A percentile compares a stretch with the other conserved stretches of the same genome.
Evolutionary conservation across 345 rosid species (phyloP).

Genomic region (Salix viminalis): DNA sequence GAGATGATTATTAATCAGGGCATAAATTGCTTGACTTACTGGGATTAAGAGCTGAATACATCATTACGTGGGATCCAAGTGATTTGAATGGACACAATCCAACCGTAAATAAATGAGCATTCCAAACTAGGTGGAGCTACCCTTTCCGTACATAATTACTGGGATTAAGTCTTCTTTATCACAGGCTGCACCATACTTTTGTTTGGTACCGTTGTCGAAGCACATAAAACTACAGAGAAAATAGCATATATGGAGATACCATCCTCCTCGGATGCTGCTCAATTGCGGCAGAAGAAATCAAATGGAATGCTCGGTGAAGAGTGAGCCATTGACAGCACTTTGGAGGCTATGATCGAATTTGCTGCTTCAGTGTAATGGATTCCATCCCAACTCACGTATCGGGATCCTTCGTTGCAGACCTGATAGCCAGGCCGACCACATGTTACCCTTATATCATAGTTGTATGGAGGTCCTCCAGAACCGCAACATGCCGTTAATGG

Average conservation of each 20-base stretch:
- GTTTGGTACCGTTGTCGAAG: not conserved
- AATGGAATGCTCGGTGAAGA: slow-evolving; percentile 50
- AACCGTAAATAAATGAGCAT: not conserved
- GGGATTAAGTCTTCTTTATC: no score
- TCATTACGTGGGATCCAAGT: no score
- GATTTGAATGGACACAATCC: not conserved
- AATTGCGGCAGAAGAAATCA: slow-evolving; percentile 49
- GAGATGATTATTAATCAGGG: not conserved
- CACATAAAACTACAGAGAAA: no score
- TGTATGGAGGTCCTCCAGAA: slow-evolving; percentile 80
- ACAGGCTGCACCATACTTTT: not conserved
- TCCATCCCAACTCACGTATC: slow-evolving; percentile 67
- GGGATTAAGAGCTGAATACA: not conserved
- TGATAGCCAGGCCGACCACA: slow-evolving; percentile 54
- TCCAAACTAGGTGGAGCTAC: no score
- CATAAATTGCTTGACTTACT: not conserved
- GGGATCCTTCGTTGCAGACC: slow-evolving; percentile 46
- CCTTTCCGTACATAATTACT: no score
- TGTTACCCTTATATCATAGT: slow-evolving; percentile 53
- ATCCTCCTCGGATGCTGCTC: not conserved
- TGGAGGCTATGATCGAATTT: slow-evolving; percentile 51
- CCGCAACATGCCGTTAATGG: slow-evolving; percentile 88
- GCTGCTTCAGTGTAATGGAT: slow-evolving; percentile 80
- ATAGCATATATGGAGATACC: not conserved
- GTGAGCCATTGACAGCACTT: slow-evolving; percentile 52